Evolutionary conservation across 768 basidiomycete genomes (phyloP).

Genomic region (Paxillus ammoniavirescens): DNA sequence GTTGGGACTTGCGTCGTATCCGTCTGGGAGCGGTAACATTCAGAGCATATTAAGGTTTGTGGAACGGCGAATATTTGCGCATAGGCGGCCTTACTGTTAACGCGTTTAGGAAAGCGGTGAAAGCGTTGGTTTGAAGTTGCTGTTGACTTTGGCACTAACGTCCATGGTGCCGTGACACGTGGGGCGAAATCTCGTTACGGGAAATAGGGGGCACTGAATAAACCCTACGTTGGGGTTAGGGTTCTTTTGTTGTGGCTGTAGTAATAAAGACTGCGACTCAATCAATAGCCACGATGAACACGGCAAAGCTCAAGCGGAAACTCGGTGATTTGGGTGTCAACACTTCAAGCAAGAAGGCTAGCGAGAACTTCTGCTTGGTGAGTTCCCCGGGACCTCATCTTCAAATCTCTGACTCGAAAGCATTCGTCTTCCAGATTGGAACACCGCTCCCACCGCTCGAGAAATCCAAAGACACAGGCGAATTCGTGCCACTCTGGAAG

Average conservation of each 20-base stretch:
- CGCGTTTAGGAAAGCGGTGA: too few relatives aligned
- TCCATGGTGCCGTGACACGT: too few relatives aligned
- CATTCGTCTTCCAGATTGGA: conserved; percentile 61
- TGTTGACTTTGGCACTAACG: too few relatives aligned
- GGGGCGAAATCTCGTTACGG: too few relatives aligned
- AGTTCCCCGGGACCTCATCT: conserved; percentile 12
- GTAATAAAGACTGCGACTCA: background rate
- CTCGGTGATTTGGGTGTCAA: conserved; percentile 80
- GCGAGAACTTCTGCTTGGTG: conserved; percentile 85
- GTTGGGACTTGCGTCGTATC: too few relatives aligned
- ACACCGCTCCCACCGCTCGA: conserved; percentile 94
- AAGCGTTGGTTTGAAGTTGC: too few relatives aligned
- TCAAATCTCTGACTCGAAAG: conserved; percentile 6
- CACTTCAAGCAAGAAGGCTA: conserved; percentile 63
- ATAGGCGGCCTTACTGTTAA: too few relatives aligned
- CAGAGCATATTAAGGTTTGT: too few relatives aligned
- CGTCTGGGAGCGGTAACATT: too few relatives aligned
- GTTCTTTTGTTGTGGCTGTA: background rate
- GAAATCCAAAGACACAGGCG: conserved; percentile 86
- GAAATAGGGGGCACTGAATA: too few relatives aligned
- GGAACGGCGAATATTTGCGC: too few relatives aligned
- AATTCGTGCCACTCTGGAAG: conserved; percentile 97
- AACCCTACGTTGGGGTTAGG: conserved; percentile 20
- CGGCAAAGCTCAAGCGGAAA: conserved; percentile 74
- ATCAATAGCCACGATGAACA: conserved; percentile 34